Evolutionary conservation across 2,329 filamentous ascomycete genomes (phyloP), one percentile per base, ranked within the genome.

Genomic region (Ustilaginoidea virens): DNA sequence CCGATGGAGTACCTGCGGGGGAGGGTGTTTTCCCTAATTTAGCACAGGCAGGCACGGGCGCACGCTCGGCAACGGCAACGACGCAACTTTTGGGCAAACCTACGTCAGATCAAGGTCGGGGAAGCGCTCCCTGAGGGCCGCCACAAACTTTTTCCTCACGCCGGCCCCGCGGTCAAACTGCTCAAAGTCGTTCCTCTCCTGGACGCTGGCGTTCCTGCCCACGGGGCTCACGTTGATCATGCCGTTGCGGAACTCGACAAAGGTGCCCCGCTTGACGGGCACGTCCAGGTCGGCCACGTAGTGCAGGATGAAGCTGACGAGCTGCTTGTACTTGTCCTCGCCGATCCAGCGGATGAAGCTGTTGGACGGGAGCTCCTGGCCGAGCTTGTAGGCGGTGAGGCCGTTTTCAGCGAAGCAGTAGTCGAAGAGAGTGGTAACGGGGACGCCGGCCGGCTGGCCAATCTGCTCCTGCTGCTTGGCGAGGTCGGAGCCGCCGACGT

Each of bases 321-420:
- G 64, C 58, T 74, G 61, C 66, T 87, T 83, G 64, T 86, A 90
- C 44, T 67, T 66, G 13, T 62, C 61, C 66, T 98, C 86, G 39
- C 90, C 90, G 38, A 96, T 66, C 76, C 77, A 92, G 44, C 72
- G 56, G 61, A 96, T 93, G 70, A 96, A 98, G 58, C 72, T 82
- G 57, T 78, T 79, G 46, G 73, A 74, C 2, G 76, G 64, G 33
- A 96, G 71, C 31, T 69, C 66, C 51, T 75, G 57, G 45, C 87
- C 90, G 47, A 86, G 60, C 48, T 85, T 83, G 66, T 69, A 92
- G 24, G 87, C 90, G 2, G 80, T 92, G 42, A 98, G 72, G 8
- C 90, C 90, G 60, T 98, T 98, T 63, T 98, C 90, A 34, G 85
- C 66, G 62, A 98, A 98, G 70, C 80, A 90, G 62, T 82, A 98